Evolutionary conservation across 176 grass and related monocot species (phyloP).

Genomic region (Raddia guianensis): DNA sequence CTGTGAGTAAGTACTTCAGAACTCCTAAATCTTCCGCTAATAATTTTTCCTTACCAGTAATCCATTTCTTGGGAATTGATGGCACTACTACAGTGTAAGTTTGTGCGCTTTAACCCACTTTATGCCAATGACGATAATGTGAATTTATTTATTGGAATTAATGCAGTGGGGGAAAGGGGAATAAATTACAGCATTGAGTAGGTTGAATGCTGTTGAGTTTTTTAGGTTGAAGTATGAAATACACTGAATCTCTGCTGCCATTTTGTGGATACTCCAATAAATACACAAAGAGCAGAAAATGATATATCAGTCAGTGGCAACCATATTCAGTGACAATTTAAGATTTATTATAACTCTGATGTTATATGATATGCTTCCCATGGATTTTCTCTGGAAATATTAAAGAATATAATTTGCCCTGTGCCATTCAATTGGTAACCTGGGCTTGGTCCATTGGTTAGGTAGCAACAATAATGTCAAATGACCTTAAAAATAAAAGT

Average conservation of each 20-base stretch:
- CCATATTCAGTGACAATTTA: not conserved
- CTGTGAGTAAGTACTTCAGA: conserved; percentile 42
- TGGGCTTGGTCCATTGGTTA: not conserved
- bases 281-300: not conserved
- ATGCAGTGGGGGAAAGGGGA: not conserved
- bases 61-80: conserved; percentile 17
- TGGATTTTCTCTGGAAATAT: conserved; percentile 17
- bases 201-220: not conserved
- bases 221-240: conserved; percentile 27
- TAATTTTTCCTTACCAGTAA: not conserved
- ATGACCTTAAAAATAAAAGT: conserved; percentile 1
- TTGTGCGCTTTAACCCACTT: conserved; percentile 3
- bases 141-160: conserved; percentile 34
- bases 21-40: not conserved
- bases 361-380: conserved; percentile 18
- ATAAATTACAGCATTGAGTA: conserved; percentile 25
- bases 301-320: not conserved
- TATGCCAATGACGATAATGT: not conserved
- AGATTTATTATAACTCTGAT: not conserved
- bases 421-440: not conserved
- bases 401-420: not conserved
- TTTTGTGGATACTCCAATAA: not conserved
- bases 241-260: conserved; percentile 12
- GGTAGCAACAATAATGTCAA: not conserved
- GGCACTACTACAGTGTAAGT: conserved; percentile 8